phyloP scores from a whole-genome alignment of 148 eudicot species.

The Dianthus caryophyllus region DNA sequence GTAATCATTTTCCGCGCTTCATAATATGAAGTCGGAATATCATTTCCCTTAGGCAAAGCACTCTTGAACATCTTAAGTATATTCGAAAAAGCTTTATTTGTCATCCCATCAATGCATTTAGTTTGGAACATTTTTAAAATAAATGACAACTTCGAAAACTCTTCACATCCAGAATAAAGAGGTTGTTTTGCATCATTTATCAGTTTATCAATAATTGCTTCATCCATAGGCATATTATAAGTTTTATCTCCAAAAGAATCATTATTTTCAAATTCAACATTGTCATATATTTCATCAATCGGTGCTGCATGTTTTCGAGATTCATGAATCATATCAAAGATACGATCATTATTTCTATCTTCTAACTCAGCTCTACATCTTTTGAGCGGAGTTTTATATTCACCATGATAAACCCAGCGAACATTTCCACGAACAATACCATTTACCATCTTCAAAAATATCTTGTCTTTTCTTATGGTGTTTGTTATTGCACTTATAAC shows the following conservation, averaged over 20 bases:
- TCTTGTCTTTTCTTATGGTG: conserved; percentile 11
- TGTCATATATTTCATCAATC: neutral
- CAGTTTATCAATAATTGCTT: neutral
- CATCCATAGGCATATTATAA: neutral
- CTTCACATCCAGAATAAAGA: too few relatives aligned
- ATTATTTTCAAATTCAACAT: neutral
- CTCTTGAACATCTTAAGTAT: conserved; percentile 6
- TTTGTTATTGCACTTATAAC: too few relatives aligned
- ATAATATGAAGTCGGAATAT: too few relatives aligned
- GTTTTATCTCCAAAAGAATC: neutral
- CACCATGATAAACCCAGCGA: conserved; percentile 13
- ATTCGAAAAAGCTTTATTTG: too few relatives aligned
- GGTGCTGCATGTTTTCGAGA: neutral
- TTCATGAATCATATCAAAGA: neutral
- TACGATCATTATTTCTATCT: neutral
- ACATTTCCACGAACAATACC: conserved; percentile 14
- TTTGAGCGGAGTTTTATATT: neutral
- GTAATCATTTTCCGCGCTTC: too few relatives aligned
- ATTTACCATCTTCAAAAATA: neutral
- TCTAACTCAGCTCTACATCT: too few relatives aligned
- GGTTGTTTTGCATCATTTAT: too few relatives aligned
- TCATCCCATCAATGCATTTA: too few relatives aligned
- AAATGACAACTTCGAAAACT: too few relatives aligned
- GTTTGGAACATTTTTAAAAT: conserved; percentile 10
- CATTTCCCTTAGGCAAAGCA: conserved; percentile 1